These are phyloP conservation scores for Curvularia sp. DNA, from an alignment of 2,329 filamentous ascomycete genomes.

Conservation along the genomic window DNA sequence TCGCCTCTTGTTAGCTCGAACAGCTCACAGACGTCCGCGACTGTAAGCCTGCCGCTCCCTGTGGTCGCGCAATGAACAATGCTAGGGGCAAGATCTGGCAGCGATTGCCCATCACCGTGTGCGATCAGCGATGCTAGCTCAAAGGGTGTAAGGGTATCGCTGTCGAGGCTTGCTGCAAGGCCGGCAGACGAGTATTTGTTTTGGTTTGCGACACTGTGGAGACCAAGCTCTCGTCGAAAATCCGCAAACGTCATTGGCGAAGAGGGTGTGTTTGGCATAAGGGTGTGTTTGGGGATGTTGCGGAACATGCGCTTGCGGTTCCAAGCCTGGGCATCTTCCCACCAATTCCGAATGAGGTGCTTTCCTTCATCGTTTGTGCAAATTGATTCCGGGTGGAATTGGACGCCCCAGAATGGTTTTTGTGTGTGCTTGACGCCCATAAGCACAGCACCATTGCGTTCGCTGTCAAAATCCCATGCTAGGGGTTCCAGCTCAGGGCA, in stretches of 20 bases:
- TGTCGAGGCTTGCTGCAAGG: conserved; percentile 18
- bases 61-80: conserved; percentile 46
- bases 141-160: conserved; percentile 27
- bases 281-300: conserved; percentile 16
- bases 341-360: conserved; percentile 77
- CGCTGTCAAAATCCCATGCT: conserved; percentile 58
- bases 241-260: conserved; percentile 29
- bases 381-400: conserved; percentile 90
- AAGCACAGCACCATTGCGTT: conserved; percentile 65
- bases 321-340: conserved; percentile 68
- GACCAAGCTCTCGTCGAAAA: conserved; percentile 29
- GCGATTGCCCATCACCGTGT: conserved; percentile 33
- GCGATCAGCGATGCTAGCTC: conserved; percentile 39
- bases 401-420: conserved; percentile 84
- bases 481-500: conserved; percentile 54
- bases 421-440: conserved; percentile 75
- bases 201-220: conserved; percentile 18
- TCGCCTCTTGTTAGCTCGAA: conserved; percentile 47
- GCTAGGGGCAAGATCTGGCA: conserved; percentile 37
- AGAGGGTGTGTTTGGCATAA: conserved; percentile 20
- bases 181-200: conserved; percentile 13
- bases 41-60: conserved; percentile 46
- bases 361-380: conserved; percentile 76
- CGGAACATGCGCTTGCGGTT: conserved; percentile 29
- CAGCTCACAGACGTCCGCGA: conserved; percentile 48